These are phyloP conservation scores for Bjerkandera adusta DNA, from an alignment of 1,284 basidiomycete genomes.

Conservation along the genomic window DNA sequence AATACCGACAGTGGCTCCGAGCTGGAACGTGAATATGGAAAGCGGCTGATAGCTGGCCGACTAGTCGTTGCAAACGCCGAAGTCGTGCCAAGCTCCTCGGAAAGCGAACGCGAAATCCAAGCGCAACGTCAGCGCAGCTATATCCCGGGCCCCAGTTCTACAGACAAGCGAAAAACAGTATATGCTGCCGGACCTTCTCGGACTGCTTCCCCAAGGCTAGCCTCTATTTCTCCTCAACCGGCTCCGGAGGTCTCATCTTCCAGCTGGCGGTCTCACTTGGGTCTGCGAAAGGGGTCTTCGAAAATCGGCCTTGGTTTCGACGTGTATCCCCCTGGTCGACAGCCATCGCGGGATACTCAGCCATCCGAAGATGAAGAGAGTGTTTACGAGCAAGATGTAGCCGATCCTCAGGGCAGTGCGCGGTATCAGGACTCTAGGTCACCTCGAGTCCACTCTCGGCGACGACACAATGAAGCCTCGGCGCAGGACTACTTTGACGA, in stretches of 20 bases:
- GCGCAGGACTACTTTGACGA: too few species aligned
- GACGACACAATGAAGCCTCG: too few species aligned
- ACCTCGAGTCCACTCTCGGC: too few species aligned
- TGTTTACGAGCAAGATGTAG: neutral
- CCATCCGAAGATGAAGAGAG: constrained; percentile 11
- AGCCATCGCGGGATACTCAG: neutral
- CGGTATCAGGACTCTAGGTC: too few species aligned
- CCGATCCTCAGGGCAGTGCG: too few species aligned
- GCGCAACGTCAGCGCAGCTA: too few species aligned
- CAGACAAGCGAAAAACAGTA: too few species aligned
- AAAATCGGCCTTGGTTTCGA: constrained; percentile 9
- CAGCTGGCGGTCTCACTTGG: too few species aligned
- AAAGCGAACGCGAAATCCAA: constrained; percentile 27
- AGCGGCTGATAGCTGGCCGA: constrained; percentile 33
- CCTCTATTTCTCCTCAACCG: too few species aligned
- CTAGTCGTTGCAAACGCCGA: constrained; percentile 55
- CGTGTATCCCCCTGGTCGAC: constrained; percentile 1
- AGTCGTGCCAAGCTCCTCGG: constrained; percentile 44
- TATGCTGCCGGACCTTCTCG: neutral
- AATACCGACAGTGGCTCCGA: constrained; percentile 29
- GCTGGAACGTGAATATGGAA: constrained; percentile 26
- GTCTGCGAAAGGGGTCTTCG: neutral
- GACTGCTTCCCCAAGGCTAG: too few species aligned
- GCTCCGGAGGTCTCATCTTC: too few species aligned
- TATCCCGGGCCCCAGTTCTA: too few species aligned